phyloP scores from a whole-genome alignment of 345 rosid species.

The Rhodomyrtus tomentosa region DNA sequence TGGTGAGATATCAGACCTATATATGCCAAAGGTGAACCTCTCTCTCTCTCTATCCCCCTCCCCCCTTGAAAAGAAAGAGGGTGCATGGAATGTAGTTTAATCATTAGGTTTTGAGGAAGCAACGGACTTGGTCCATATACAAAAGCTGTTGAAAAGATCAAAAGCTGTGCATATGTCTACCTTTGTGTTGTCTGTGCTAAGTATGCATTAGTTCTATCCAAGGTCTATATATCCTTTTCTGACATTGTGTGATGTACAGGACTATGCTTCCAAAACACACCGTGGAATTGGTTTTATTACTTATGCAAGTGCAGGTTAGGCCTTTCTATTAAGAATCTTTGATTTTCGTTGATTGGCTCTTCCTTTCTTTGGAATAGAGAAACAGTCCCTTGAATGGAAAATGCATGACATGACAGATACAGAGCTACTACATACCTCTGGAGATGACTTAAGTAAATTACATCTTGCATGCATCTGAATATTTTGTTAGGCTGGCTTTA shows the following conservation, averaged over 20 bases:
- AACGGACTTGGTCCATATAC: not conserved
- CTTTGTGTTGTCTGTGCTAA: not conserved
- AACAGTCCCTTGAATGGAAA: not conserved
- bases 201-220: not conserved
- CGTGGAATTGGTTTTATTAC: constrained; percentile 97
- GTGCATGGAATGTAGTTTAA: not conserved
- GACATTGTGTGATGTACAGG: constrained; percentile 22
- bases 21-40: constrained; percentile 82
- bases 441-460: not conserved
- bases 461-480: not conserved
- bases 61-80: not conserved
- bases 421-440: not conserved
- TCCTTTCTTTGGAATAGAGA: not conserved
- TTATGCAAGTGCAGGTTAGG: constrained; percentile 70
- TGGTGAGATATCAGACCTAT: constrained; percentile 85
- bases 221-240: not conserved
- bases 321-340: not conserved
- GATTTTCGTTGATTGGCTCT: not conserved
- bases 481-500: not conserved
- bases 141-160: not conserved
- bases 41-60: not conserved
- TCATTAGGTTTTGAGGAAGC: not conserved
- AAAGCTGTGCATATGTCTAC: not conserved
- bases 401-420: not conserved
- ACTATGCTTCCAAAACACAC: constrained; percentile 76